Base-by-base conservation (phyloP, 23 red algal genomes). In the Gracilariopsis chorda region DNA sequence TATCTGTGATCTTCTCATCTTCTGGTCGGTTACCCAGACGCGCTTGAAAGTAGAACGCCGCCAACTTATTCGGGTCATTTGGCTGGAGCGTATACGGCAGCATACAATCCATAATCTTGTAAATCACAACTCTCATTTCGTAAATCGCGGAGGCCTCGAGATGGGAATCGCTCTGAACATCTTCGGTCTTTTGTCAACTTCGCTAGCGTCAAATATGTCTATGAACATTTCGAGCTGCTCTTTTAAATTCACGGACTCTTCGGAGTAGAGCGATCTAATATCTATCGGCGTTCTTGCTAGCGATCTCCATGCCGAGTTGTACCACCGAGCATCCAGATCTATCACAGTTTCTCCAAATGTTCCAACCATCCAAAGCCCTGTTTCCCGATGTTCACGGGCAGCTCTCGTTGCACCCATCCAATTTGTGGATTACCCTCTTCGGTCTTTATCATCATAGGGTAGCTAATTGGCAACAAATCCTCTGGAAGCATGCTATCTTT, bases 261-360 rank as follows among this genome's bases (percentile, higher is more conserved):
- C 82, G 8, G 58, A 83, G 49, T 76, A 93, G 48, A 98, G 55
- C 3, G 95, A 86, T 27, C 95, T 58, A n/a, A 68, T 78, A 74
- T 98, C 90, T 12, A 98, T 85, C 33, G 95, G 95, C 6, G 91
- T 84, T 76, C 51, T 82, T 1, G 64, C 84, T 21, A 98, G 71
- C 8, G 79, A 52, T 37, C 91, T 77, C 91, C 90, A 98, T 35
- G 78, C 41, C 14, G 95, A 80, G 84, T 98, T 98, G 82, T 98
- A 98, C 95, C 95, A 98, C 43, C 95, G 63, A 42, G 85, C 81
- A 68, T 94, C 90, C 16, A 98, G 75, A 46, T 98, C 95, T 35
- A 98, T 91, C 37, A 86, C 81, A 14, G 95, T 98, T 72, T 98
- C 95, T 12, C 95, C 95, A 92, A 98, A 92, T 0, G 76, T 47